A percentile compares a stretch with the other conserved stretches of the same genome.
Conservation (phyloP, 164 flowering plant species). For the Houttuynia cordata region DNA sequence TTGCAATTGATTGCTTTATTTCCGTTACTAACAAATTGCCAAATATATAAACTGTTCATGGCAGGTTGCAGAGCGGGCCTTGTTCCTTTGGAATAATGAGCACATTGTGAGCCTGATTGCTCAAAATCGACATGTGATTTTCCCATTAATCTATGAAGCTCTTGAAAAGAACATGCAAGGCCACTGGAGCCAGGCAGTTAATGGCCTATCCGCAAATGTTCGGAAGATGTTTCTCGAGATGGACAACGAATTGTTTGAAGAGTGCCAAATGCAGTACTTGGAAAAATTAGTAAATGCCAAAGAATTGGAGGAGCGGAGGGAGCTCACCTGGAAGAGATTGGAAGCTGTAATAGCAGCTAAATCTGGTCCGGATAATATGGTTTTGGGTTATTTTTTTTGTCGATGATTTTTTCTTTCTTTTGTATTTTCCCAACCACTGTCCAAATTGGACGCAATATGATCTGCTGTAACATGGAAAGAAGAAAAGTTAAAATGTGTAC, state of each 20-base stretch:
- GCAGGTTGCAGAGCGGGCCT: conserved; percentile 82
- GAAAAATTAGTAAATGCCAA: conserved; percentile 44
- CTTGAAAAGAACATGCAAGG: conserved; percentile 51
- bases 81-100: conserved; percentile 80
- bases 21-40: background rate
- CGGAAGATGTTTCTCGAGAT: conserved; percentile 68
- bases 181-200: conserved; percentile 82
- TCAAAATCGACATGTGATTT: conserved; percentile 44
- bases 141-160: conserved; percentile 59
- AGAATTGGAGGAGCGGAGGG: conserved; percentile 44
- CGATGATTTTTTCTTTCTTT: background rate
- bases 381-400: conserved; percentile 12
- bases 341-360: conserved; percentile 44
- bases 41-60: conserved; percentile 2
- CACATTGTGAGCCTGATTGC: conserved; percentile 73
- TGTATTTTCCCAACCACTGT: background rate
- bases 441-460: background rate
- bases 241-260: conserved; percentile 61
- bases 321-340: conserved; percentile 54
- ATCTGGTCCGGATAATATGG: conserved; percentile 34
- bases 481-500: background rate
- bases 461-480: background rate
- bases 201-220: conserved; percentile 57
- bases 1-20: no score
- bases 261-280: conserved; percentile 37